These are phyloP conservation scores for Curvularia eragrostidis DNA, from an alignment of 2,329 filamentous ascomycete species.

Conservation along the genomic window DNA sequence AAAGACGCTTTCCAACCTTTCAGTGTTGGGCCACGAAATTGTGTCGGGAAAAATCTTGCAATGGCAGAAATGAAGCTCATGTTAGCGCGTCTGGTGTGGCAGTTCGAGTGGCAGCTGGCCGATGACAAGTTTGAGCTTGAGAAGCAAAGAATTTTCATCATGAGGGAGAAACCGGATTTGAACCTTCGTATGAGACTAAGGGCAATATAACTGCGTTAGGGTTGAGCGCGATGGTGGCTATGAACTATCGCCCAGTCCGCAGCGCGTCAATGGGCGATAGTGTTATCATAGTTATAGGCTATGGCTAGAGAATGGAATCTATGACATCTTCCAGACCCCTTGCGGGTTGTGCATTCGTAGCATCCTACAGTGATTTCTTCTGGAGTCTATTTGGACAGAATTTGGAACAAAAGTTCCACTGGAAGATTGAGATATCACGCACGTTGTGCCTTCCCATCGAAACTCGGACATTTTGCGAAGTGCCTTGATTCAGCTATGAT, in stretches of 20 bases:
- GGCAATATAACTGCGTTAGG: neutral
- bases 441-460: too few relatives aligned
- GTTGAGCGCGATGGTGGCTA: neutral
- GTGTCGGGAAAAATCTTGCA: constrained; percentile 40
- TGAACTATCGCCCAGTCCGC: neutral
- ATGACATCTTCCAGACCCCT: too few relatives aligned
- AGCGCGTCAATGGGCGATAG: neutral
- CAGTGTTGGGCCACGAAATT: constrained; percentile 19
- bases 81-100: constrained; percentile 47
- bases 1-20: constrained; percentile 39
- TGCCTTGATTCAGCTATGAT: too few relatives aligned
- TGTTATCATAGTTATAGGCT: too few relatives aligned
- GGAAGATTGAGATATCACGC: too few relatives aligned
- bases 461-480: too few relatives aligned
- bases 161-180: constrained; percentile 1
- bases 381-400: too few relatives aligned
- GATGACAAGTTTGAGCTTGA: neutral
- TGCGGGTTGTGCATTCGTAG: too few relatives aligned
- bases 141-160: neutral
- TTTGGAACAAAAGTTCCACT: too few relatives aligned
- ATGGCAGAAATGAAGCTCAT: constrained; percentile 49
- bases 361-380: too few relatives aligned
- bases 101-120: constrained; percentile 44
- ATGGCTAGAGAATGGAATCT: too few relatives aligned
- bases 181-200: neutral